Conservation (phyloP, 495 filamentous ascomycete genomes). For the Neurospora intermedia region DNA sequence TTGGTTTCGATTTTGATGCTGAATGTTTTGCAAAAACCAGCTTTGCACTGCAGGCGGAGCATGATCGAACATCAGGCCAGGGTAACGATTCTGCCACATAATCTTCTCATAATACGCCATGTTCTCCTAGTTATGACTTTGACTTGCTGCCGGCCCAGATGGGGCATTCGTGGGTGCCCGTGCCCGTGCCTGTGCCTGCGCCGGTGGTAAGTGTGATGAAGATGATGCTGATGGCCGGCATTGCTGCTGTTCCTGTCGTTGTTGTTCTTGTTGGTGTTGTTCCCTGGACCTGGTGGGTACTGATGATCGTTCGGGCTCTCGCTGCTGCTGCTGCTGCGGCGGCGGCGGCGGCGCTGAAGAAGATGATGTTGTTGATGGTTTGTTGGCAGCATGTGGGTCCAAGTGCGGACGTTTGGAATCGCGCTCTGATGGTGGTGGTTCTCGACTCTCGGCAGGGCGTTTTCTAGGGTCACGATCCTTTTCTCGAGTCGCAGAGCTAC, state of each 20-base stretch:
- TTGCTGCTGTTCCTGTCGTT: neutral
- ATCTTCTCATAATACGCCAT: neutral
- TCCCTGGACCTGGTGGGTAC: neutral
- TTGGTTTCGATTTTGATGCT: neutral
- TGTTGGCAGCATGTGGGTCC: conserved; percentile 11
- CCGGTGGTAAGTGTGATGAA: neutral
- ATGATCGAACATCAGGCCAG: neutral
- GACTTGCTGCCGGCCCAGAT: neutral
- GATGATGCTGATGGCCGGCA: neutral
- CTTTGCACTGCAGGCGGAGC: neutral
- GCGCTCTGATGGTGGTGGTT: conserved; percentile 14
- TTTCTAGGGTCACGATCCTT: conserved; percentile 32
- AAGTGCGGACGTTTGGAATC: conserved; percentile 35
- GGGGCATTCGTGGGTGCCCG: neutral
- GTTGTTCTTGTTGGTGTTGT: neutral
- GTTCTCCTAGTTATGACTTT: neutral
- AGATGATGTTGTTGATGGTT: neutral
- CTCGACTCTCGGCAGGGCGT: conserved; percentile 27
- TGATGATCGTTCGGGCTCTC: neutral
- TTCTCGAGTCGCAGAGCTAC: conserved; percentile 30
- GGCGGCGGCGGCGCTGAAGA: conserved; percentile 1
- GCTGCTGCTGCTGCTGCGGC: neutral
- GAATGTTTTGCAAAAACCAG: neutral
- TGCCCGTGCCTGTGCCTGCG: neutral
- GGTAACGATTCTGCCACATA: neutral